These are phyloP conservation scores for Gnomoniopsis sp. DNA, from an alignment of 2,329 filamentous ascomycete species.

Conservation along the genomic window DNA sequence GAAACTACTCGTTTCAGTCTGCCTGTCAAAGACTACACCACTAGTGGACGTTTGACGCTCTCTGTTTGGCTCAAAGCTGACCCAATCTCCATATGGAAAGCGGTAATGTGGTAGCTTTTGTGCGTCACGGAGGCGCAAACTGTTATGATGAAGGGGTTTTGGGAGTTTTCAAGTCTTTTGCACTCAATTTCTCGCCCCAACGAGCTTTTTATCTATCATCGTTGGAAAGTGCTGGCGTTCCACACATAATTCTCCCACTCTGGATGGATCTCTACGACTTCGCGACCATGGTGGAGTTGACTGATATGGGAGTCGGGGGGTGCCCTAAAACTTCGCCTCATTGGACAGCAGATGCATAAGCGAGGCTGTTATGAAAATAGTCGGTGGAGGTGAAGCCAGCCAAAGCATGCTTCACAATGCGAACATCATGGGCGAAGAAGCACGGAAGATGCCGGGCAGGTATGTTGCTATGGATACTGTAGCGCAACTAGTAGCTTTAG, in stretches of 20 bases:
- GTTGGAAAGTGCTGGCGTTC: constrained; percentile 34
- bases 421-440: not conserved
- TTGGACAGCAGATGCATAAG: constrained; percentile 12
- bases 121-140: constrained; percentile 39
- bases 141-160: constrained; percentile 29
- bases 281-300: constrained; percentile 37
- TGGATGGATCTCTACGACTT: constrained; percentile 46
- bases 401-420: not conserved
- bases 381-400: not conserved
- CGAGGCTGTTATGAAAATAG: not conserved
- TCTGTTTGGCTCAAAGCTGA: constrained; percentile 30
- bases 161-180: not conserved
- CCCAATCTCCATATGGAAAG: constrained; percentile 31
- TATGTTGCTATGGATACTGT: not conserved
- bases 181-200: not conserved
- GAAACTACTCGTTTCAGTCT: constrained; percentile 1
- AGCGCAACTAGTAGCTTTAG: not conserved
- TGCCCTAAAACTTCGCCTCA: constrained; percentile 32
- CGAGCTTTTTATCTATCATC: not conserved
- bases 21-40: constrained; percentile 19
- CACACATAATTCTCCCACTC: constrained; percentile 42
- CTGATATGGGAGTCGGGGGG: constrained; percentile 39
- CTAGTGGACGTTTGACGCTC: constrained; percentile 23
- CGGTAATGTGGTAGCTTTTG: constrained; percentile 30
- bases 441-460: not conserved